Evolutionary conservation across 257 asterid genomes (phyloP).

Genomic region (Solanum pimpinellifolium): DNA sequence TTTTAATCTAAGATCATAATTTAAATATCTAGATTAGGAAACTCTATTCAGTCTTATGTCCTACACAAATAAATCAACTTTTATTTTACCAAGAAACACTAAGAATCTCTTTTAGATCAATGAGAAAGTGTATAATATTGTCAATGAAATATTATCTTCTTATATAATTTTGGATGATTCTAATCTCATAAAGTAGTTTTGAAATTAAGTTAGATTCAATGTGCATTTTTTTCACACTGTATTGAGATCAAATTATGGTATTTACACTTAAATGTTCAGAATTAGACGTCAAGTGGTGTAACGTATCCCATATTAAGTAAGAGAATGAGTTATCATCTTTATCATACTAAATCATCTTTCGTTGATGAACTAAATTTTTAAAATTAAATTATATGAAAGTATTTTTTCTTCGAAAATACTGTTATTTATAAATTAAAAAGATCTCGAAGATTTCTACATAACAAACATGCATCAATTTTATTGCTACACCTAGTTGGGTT

Average conservation of each 20-base stretch:
- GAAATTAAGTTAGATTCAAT: not conserved
- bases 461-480: not conserved
- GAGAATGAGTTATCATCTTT: not conserved
- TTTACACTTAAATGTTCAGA: not conserved
- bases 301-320: not conserved
- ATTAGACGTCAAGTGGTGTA: not conserved
- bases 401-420: not conserved
- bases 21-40: not conserved
- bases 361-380: not conserved
- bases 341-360: not conserved
- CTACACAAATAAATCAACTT: not conserved
- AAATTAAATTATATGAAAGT: not conserved
- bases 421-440: not conserved
- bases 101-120: not conserved
- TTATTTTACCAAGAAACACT: not conserved
- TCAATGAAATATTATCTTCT: not conserved
- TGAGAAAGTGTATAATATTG: not conserved
- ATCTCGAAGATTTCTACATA: not conserved
- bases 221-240: not conserved
- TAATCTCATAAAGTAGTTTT: not conserved
- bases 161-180: not conserved
- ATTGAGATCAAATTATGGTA: not conserved
- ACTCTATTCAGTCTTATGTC: not conserved
- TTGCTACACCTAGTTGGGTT: not conserved
- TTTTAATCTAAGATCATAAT: not conserved